Conservation (phyloP, 805 yeast genomes). For the Saturnispora sekii region DNA sequence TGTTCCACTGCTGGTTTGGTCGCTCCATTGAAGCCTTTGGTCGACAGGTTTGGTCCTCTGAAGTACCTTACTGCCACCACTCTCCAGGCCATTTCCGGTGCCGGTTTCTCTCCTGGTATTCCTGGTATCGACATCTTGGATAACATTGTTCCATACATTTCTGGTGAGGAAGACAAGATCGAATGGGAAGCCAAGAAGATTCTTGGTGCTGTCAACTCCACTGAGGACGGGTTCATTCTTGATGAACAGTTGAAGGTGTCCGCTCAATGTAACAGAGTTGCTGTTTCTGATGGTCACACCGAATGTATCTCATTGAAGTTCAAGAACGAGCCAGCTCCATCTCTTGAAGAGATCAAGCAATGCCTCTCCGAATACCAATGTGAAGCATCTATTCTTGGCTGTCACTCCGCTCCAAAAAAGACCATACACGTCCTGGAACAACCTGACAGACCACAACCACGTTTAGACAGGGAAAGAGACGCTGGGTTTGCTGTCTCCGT, state of each 20-base stretch:
- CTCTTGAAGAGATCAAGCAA: constrained; percentile 67
- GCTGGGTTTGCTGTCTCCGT: constrained; percentile 90
- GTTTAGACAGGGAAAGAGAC: constrained; percentile 94
- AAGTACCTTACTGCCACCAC: constrained; percentile 83
- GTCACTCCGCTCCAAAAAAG: constrained; percentile 88
- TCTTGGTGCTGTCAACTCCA: constrained; percentile 52
- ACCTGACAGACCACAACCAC: constrained; percentile 92
- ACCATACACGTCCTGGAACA: constrained; percentile 89
- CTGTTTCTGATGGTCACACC: constrained; percentile 97
- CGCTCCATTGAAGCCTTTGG: constrained; percentile 92
- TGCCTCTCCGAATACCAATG: constrained; percentile 65
- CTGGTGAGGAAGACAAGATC: constrained; percentile 96
- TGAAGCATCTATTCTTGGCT: constrained; percentile 70
- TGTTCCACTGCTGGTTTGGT: constrained; percentile 98
- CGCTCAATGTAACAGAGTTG: constrained; percentile 95
- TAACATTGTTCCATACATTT: constrained; percentile 87
- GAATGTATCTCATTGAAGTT: constrained; percentile 87
- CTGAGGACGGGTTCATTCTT: constrained; percentile 45
- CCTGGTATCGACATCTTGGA: constrained; percentile 91
- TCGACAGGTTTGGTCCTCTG: constrained; percentile 83
- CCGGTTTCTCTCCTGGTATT: constrained; percentile 97
- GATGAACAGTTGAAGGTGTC: constrained; percentile 74
- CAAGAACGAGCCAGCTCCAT: constrained; percentile 74
- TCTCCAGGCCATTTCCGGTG: constrained; percentile 96
- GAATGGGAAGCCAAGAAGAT: constrained; percentile 98